Conservation (phyloP, 1,139 yeast genomes). For the Lodderomyces theae region DNA sequence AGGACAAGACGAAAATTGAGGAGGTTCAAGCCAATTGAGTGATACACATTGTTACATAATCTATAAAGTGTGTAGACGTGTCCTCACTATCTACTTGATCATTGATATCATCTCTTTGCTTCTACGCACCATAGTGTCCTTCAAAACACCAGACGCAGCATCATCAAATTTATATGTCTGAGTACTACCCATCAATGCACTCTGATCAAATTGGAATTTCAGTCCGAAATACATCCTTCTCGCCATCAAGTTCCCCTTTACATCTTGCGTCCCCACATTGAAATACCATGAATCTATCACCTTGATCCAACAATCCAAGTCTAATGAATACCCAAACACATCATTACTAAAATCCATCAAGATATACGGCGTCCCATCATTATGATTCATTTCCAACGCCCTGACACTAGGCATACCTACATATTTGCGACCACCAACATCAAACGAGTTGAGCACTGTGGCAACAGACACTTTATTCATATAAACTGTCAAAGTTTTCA, state of each 20-base stretch:
- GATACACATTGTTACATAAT: neutral
- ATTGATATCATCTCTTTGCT: conserved; percentile 9
- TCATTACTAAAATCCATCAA: conserved; percentile 31
- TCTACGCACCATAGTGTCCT: conserved; percentile 23
- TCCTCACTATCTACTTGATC: no score
- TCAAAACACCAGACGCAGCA: conserved; percentile 18
- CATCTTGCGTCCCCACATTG: conserved; percentile 12
- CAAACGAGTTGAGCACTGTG: conserved; percentile 41
- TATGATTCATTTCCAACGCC: conserved; percentile 29
- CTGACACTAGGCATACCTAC: conserved; percentile 28
- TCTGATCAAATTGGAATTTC: conserved; percentile 16
- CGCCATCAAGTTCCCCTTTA: neutral
- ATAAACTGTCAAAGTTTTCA: conserved; percentile 28
- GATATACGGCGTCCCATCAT: conserved; percentile 44
- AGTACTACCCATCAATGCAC: conserved; percentile 18
- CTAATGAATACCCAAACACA: conserved; percentile 39
- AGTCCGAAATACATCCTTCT: conserved; percentile 7
- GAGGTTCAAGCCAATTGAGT: neutral
- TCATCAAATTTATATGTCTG: conserved; percentile 24
- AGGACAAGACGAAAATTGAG: neutral
- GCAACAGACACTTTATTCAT: conserved; percentile 50
- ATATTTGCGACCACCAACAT: conserved; percentile 8
- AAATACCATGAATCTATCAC: conserved; percentile 50
- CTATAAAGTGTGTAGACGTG: neutral
- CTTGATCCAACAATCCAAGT: conserved; percentile 46